Evolutionary conservation across 176 grass and related monocot species (phyloP).

Genomic region (Zea luxurians): DNA sequence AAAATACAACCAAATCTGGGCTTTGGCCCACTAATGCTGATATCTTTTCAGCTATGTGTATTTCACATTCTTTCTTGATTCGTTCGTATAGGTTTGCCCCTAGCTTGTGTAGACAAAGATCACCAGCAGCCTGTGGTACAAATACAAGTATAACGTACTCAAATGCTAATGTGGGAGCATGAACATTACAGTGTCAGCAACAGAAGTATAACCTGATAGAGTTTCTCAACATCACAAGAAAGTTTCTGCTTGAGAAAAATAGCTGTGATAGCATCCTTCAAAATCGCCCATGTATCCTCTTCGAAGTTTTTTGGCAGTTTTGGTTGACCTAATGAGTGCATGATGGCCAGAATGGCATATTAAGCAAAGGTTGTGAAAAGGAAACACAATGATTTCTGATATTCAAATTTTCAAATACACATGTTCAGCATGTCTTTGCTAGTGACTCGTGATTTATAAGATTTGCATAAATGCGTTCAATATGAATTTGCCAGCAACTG

Average conservation of each 20-base stretch:
- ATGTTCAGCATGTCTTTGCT: conserved; percentile 15
- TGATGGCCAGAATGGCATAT: conserved; percentile 8
- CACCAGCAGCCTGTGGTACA: conserved; percentile 66
- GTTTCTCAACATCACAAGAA: conserved; percentile 84
- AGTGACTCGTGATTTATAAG: conserved; percentile 11
- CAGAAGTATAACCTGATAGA: conserved; percentile 81
- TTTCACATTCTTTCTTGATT: conserved; percentile 92
- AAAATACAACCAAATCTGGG: conserved; percentile 95
- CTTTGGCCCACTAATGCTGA: conserved; percentile 87
- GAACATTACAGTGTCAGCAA: conserved; percentile 6
- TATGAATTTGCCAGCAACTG: background rate
- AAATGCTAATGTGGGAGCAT: conserved; percentile 33
- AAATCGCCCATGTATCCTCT: conserved; percentile 86
- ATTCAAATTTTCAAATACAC: conserved; percentile 9
- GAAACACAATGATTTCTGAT: conserved; percentile 17
- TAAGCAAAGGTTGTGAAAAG: background rate
- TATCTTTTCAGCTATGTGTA: conserved; percentile 80
- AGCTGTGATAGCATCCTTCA: conserved; percentile 91
- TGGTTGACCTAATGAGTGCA: conserved; percentile 70
- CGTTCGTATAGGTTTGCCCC: conserved; percentile 80
- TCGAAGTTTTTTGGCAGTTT: conserved; percentile 89
- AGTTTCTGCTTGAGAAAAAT: conserved; percentile 94
- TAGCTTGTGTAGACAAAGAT: conserved; percentile 91
- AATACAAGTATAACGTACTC: conserved; percentile 17
- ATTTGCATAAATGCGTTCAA: conserved; percentile 12